Percentiles rank a stretch among this genome's conserved stretches.
phyloP scores from a whole-genome alignment of 164 flowering plant species.

The Magnolia changhungtana region DNA sequence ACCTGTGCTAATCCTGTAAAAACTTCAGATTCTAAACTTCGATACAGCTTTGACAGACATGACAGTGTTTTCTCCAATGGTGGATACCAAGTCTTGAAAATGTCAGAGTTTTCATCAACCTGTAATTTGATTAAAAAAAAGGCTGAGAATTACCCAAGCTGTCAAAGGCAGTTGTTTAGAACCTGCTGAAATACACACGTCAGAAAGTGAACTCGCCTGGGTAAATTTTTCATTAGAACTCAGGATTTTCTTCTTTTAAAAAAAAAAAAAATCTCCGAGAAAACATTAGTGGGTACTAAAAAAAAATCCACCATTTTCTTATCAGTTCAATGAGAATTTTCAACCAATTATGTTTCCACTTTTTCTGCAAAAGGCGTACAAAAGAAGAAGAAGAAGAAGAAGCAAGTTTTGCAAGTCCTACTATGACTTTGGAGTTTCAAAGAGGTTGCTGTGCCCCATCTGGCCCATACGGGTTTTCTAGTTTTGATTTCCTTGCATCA shows the following conservation, averaged over 20 bases:
- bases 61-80: conserved; percentile 94
- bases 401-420: too few species aligned
- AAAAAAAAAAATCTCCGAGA: neutral
- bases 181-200: neutral
- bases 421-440: too few species aligned
- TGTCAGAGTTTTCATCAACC: conserved; percentile 62
- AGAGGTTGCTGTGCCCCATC: too few species aligned
- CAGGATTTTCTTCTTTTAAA: neutral
- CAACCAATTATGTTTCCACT: neutral
- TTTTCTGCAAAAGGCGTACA: neutral
- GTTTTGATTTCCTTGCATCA: neutral
- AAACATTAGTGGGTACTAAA: neutral
- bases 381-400: too few species aligned
- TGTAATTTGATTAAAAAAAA: conserved; percentile 21
- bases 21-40: conserved; percentile 76
- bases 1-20: conserved; percentile 99
- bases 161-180: neutral
- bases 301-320: neutral
- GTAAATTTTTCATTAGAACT: neutral
- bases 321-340: neutral
- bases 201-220: neutral
- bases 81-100: conserved; percentile 86
- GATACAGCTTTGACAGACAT: conserved; percentile 83
- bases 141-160: neutral
- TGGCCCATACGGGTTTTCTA: too few species aligned